These are phyloP conservation scores for Paraphaeosphaeria minitans DNA, from an alignment of 2,329 filamentous ascomycete genomes.

Conservation along the genomic window DNA sequence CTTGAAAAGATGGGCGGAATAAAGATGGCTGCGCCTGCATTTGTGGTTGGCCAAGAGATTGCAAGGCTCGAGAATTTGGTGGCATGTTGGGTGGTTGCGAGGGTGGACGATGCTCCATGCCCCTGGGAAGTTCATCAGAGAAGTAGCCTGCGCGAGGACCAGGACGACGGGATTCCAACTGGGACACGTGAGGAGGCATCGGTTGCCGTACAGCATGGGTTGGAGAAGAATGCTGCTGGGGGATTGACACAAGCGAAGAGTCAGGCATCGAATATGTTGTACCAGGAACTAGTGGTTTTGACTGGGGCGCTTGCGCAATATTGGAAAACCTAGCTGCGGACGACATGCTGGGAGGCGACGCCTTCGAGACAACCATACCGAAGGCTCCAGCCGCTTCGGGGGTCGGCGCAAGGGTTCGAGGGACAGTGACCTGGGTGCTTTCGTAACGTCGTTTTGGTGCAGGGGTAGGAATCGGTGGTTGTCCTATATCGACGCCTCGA, in stretches of 20 bases:
- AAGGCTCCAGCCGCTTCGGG: constrained; percentile 46
- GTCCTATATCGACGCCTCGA: constrained; percentile 53
- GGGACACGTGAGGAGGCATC: constrained; percentile 32
- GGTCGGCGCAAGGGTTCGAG: constrained; percentile 52
- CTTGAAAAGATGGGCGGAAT: constrained; percentile 34
- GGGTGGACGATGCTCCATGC: constrained; percentile 35
- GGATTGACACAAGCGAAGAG: constrained; percentile 32
- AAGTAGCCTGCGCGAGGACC: constrained; percentile 45
- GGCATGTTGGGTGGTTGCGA: constrained; percentile 33
- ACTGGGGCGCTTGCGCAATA: constrained; percentile 40
- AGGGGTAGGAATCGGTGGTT: constrained; percentile 56
- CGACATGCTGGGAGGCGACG: constrained; percentile 44
- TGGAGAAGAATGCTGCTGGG: constrained; percentile 35
- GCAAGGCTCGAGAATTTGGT: constrained; percentile 30
- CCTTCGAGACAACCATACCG: constrained; percentile 39
- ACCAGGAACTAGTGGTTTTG: constrained; percentile 33
- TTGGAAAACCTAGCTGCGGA: constrained; percentile 33
- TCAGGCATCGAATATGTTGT: constrained; percentile 32
- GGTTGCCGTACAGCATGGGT: constrained; percentile 32
- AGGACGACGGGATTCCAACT: constrained; percentile 34
- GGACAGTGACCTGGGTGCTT: constrained; percentile 43
- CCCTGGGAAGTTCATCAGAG: constrained; percentile 38
- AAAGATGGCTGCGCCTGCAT: constrained; percentile 35
- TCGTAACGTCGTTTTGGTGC: constrained; percentile 56
- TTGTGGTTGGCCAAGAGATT: constrained; percentile 33